Base-by-base conservation (phyloP, 2,329 filamentous ascomycete species). In the Ascochyta clinopodiicola region DNA sequence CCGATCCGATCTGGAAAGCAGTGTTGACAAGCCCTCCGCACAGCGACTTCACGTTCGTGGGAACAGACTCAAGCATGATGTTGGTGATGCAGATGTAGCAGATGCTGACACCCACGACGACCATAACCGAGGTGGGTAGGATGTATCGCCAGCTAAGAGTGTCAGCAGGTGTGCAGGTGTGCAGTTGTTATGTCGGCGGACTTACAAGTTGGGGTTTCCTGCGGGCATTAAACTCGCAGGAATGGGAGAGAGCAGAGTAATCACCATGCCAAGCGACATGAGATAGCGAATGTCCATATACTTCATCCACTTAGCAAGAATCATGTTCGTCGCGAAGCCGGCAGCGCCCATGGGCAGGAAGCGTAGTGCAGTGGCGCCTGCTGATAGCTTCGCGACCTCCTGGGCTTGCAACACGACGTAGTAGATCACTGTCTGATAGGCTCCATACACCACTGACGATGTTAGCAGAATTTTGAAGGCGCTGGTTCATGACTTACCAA, bases 281-380 rank as follows among this genome's bases (percentile, higher is more conserved):
- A 54, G 25, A 19, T 54, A 54, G 12, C 51, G 31, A 5, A 54
- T 32, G 19, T 54, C 37, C 51, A 54, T 54, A 24, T 34, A 44
- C 27, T 48, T 54, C 51, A 54, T 54, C 51, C 51, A 54, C 34
- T 54, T 54, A 10, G 51, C 51, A 13, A 54, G 31, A 5, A 54
- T 38, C 51, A 54, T 54, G 32, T 54, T 54, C 3, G 51, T 54
- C n/a, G 39, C 21, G 22, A 54, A 54, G 1, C 51, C 51, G 19
- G 51, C 51, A 27, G 51, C 51, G 19, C 51, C 51, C 51, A 54
- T 54, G 5, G 51, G 51, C 17, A 54, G 34, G 21, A 54, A 54
- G 1, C 51, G 51, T 6, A 54, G 19, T 6, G 51, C 51, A 4
- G 51, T 54, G 7, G 44, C 39, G 17, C 51, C 51, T 10, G 44